Evolutionary conservation across 1,284 basidiomycete species (phyloP).

Genomic region (Laetiporus sulphureus): DNA sequence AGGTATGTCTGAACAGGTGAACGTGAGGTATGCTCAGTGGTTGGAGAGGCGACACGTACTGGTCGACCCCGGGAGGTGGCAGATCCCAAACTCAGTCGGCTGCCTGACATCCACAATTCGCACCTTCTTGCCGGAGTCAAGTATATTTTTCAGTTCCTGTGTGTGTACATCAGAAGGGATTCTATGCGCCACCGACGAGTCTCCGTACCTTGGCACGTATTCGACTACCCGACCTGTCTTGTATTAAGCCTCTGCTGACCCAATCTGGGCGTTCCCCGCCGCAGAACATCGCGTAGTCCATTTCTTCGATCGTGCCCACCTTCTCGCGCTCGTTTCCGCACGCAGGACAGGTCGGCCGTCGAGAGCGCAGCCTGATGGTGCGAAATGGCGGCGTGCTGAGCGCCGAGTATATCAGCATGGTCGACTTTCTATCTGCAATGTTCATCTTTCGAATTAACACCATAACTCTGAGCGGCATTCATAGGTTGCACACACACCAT

Average conservation of each 20-base stretch:
- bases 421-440: slow-evolving; percentile 46
- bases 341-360: slow-evolving; percentile 54
- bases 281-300: slow-evolving; percentile 77
- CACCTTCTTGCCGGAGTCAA: slow-evolving; percentile 27
- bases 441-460: background rate
- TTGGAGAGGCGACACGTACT: slow-evolving; percentile 52
- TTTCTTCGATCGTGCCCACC: slow-evolving; percentile 40
- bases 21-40: too few relatives aligned
- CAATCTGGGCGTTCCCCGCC: slow-evolving; percentile 63
- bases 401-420: slow-evolving; percentile 70
- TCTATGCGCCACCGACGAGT: background rate
- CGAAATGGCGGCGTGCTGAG: slow-evolving; percentile 71
- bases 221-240: slow-evolving; percentile 33
- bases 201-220: slow-evolving; percentile 40
- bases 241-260: slow-evolving; percentile 43
- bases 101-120: slow-evolving; percentile 81
- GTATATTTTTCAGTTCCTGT: slow-evolving; percentile 37
- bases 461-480: background rate
- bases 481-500: slow-evolving; percentile 42
- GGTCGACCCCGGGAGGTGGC: slow-evolving; percentile 65
- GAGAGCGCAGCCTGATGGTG: slow-evolving; percentile 70
- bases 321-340: slow-evolving; percentile 47
- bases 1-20: slow-evolving; percentile 51
- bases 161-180: background rate
- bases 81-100: slow-evolving; percentile 81